phyloP scores from a whole-genome alignment of 176 grass and related monocot species.

The Hyparrhenia diplandra region DNA sequence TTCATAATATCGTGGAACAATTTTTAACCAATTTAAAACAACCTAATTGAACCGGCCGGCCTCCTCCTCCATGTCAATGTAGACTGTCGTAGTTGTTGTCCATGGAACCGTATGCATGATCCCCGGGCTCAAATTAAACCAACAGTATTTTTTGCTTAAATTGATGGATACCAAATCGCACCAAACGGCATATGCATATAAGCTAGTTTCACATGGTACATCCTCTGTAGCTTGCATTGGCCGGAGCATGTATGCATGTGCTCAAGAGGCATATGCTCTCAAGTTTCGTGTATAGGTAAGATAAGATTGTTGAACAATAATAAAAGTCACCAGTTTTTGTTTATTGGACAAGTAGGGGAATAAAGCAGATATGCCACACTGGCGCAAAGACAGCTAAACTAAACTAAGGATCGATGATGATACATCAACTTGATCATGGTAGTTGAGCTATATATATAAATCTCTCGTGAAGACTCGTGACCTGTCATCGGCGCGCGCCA shows the following conservation, averaged over 20 bases:
- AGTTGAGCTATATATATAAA: not conserved
- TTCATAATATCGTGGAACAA: too few relatives aligned
- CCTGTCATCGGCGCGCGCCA: too few relatives aligned
- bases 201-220: not conserved
- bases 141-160: not conserved
- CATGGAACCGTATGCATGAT: not conserved
- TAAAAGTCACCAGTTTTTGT: not conserved
- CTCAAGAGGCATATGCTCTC: too few relatives aligned
- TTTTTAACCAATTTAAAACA: not conserved
- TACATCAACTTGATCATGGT: not conserved
- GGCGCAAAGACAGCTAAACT: not conserved
- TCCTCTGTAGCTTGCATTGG: not conserved
- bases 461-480: not conserved
- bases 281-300: not conserved
- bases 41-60: not conserved
- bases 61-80: not conserved
- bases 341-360: not conserved
- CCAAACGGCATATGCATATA: not conserved
- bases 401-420: too few relatives aligned
- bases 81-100: not conserved
- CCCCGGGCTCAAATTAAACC: not conserved
- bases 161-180: not conserved
- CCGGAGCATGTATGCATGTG: not conserved
- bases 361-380: not conserved
- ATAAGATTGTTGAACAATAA: not conserved